Evolutionary conservation across 352 stramenopile species (phyloP).

Genomic region (Globisporangium cederbergense): DNA sequence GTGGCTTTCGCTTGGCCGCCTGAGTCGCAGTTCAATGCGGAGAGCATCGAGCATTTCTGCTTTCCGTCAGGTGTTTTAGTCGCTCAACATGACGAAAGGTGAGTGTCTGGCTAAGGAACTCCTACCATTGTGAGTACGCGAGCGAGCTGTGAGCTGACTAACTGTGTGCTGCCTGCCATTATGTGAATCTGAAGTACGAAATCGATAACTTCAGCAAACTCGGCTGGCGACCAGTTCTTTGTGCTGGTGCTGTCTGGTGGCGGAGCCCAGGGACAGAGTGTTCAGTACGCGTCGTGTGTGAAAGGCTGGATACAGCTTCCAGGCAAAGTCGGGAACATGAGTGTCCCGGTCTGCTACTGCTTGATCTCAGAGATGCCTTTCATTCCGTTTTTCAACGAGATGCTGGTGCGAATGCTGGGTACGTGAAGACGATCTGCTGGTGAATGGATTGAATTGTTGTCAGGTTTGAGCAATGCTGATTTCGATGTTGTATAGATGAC

Average conservation of each 20-base stretch:
- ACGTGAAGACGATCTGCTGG: neutral
- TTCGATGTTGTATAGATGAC: constrained; percentile 8
- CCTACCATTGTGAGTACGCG: too few species aligned
- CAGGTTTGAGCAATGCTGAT: neutral
- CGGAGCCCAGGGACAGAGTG: constrained; percentile 39
- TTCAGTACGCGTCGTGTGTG: constrained; percentile 60
- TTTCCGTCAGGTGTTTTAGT: constrained; percentile 45
- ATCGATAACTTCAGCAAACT: neutral
- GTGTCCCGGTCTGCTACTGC: constrained; percentile 49
- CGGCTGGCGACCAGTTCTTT: constrained; percentile 30
- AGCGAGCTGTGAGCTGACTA: too few species aligned
- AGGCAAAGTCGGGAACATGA: constrained; percentile 11
- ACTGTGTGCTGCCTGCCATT: too few species aligned
- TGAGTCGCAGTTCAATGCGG: constrained; percentile 58
- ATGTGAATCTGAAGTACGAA: too few species aligned
- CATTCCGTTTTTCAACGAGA: constrained; percentile 36
- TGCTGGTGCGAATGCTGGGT: constrained; percentile 36
- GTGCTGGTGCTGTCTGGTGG: constrained; percentile 51
- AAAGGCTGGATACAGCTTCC: constrained; percentile 31
- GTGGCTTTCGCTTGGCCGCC: constrained; percentile 64
- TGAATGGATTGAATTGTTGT: neutral
- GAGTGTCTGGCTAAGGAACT: too few species aligned
- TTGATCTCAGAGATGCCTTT: constrained; percentile 41
- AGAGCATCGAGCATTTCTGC: constrained; percentile 75
- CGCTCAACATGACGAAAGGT: neutral